These are phyloP conservation scores for Paragyromitra xinjiangensis DNA, from an alignment of 495 filamentous ascomycete genomes.

Conservation along the genomic window DNA sequence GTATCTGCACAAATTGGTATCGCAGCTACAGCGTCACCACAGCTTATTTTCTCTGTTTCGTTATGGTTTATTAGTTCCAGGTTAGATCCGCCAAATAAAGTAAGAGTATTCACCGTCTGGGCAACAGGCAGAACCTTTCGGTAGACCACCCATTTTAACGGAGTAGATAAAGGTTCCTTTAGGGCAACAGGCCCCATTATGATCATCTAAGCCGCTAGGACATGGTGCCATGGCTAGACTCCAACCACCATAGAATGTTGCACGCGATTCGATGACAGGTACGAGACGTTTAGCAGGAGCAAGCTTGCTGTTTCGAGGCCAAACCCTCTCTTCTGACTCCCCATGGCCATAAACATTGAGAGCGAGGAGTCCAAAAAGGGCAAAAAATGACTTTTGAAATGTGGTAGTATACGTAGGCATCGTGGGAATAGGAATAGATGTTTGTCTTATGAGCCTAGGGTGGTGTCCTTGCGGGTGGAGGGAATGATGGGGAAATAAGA, in stretches of 20 bases:
- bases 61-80: neutral
- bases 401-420: neutral
- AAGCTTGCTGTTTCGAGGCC: neutral
- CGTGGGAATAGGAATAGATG: neutral
- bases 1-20: conserved; percentile 24
- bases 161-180: neutral
- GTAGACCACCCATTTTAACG: neutral
- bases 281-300: conserved; percentile 2
- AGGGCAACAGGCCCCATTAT: conserved; percentile 10
- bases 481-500: neutral
- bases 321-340: neutral
- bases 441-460: neutral
- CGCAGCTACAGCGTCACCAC: conserved; percentile 2
- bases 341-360: neutral
- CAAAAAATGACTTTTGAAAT: conserved; percentile 1
- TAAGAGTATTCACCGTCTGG: conserved; percentile 3
- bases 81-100: neutral
- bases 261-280: neutral
- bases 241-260: conserved; percentile 29
- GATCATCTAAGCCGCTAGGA: neutral
- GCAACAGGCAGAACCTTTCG: conserved; percentile 17
- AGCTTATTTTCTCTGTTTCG: neutral
- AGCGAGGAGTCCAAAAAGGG: conserved; percentile 12
- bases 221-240: neutral
- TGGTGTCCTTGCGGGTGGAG: neutral